These are phyloP conservation scores for Lasiosphaeriaceae sp. DNA, from an alignment of 495 filamentous ascomycete genomes.

Conservation along the genomic window DNA sequence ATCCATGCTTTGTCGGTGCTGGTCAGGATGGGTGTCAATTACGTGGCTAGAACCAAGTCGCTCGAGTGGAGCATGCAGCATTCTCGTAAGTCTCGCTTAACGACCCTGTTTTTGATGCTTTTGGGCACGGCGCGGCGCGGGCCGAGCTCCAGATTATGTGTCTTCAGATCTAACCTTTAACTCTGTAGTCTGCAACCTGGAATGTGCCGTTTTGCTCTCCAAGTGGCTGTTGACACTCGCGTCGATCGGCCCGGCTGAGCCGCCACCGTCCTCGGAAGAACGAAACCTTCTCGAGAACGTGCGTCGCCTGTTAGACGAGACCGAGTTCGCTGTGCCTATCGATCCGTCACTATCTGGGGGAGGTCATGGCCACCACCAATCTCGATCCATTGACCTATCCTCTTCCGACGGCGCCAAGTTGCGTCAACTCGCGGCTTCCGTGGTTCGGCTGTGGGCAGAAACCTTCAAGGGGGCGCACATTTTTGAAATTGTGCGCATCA, in stretches of 20 bases:
- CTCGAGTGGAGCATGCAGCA: slow-evolving; percentile 71
- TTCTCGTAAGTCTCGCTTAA: slow-evolving; percentile 39
- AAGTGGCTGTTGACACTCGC: slow-evolving; percentile 47
- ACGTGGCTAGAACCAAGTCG: slow-evolving; percentile 65
- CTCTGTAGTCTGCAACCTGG: slow-evolving; percentile 56
- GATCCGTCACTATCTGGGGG: slow-evolving; percentile 42
- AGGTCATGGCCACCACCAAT: slow-evolving; percentile 24
- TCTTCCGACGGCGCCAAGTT: slow-evolving; percentile 49
- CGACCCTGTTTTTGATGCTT: background rate
- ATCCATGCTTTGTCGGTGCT: slow-evolving; percentile 66
- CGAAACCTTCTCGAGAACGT: slow-evolving; percentile 61
- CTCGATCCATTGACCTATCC: slow-evolving; percentile 31
- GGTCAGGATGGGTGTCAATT: slow-evolving; percentile 64
- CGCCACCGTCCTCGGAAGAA: slow-evolving; percentile 53
- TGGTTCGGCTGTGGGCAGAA: slow-evolving; percentile 64
- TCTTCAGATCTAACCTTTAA: slow-evolving; percentile 3
- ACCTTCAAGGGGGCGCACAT: slow-evolving; percentile 65
- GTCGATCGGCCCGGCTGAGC: slow-evolving; percentile 40
- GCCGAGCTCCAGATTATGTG: background rate
- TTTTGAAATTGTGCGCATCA: slow-evolving; percentile 62
- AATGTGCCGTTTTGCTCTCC: slow-evolving; percentile 64
- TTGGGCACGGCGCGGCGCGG: background rate
- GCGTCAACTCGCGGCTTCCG: slow-evolving; percentile 57
- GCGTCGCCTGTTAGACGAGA: slow-evolving; percentile 72
- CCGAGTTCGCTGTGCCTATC: slow-evolving; percentile 62